phyloP scores from a whole-genome alignment of 805 yeast species.

The Torulaspora franciscae region DNA sequence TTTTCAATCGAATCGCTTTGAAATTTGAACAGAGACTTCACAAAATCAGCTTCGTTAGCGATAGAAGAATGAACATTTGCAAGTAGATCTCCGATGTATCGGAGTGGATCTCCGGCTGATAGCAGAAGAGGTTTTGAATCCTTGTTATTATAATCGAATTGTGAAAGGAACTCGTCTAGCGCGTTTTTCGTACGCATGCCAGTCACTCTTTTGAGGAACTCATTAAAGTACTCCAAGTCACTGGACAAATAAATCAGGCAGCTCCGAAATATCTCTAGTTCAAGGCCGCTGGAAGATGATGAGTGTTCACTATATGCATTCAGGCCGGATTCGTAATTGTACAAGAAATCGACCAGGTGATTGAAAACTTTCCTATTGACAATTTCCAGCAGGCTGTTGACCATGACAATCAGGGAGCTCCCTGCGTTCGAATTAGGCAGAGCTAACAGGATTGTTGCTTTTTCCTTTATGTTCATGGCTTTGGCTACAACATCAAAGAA shows the following conservation, averaged over 20 bases:
- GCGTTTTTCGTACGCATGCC: slow-evolving; percentile 63
- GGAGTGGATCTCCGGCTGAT: slow-evolving; percentile 71
- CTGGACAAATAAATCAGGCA: slow-evolving; percentile 35
- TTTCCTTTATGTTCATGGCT: slow-evolving; percentile 58
- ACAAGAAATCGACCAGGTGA: slow-evolving; percentile 37
- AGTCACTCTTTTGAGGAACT: slow-evolving; percentile 57
- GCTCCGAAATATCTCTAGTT: slow-evolving; percentile 30
- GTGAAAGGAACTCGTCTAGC: slow-evolving; percentile 61
- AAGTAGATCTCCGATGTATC: slow-evolving; percentile 80
- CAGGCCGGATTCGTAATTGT: slow-evolving; percentile 26
- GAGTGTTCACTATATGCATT: slow-evolving; percentile 17
- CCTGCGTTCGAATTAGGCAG: slow-evolving; percentile 66
- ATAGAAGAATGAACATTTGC: slow-evolving; percentile 84
- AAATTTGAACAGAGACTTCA: slow-evolving; percentile 55
- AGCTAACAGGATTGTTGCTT: slow-evolving; percentile 66
- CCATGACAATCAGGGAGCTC: slow-evolving; percentile 54
- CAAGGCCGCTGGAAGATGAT: slow-evolving; percentile 12
- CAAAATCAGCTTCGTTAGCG: slow-evolving; percentile 79
- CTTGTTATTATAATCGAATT: slow-evolving; percentile 38
- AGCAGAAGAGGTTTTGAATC: slow-evolving; percentile 49
- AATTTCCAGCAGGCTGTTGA: slow-evolving; percentile 46
- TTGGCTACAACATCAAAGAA: slow-evolving; percentile 58
- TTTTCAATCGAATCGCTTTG: slow-evolving; percentile 22
- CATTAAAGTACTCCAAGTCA: slow-evolving; percentile 50
- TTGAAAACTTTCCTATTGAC: slow-evolving; percentile 53